Base-by-base conservation (phyloP, 441 rosid species). In the Aquilaria agallochum region DNA sequence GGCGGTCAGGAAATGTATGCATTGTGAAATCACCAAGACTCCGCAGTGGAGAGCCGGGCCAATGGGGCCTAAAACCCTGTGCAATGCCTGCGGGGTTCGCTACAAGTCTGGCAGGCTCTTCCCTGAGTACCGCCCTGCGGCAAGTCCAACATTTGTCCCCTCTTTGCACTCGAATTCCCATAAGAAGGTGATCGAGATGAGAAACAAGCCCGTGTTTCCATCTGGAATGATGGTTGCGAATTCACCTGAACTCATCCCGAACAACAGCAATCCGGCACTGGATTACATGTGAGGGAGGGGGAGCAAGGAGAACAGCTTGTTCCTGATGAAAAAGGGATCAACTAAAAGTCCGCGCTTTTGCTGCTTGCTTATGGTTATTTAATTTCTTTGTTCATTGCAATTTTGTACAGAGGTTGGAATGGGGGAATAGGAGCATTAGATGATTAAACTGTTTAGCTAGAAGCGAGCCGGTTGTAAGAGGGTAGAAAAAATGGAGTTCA, bases 31-130 rank as follows among this genome's bases (percentile, higher is more conserved):
- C 46, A 94, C 97, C 0, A 89, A 89, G 83, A 94, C 97, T 0
- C 99, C 99, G 0, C 99, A 94, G 65, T 94, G 99, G 99, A 82
- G 99, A 72, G 94, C 95, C 9, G 99, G 99, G 2, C 99, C 99
- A 32, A 75, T 87, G 96, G 99, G 99, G 0, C 99, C 95, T 3
- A 94, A 94, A 76, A 87, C 97, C 5, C 96, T 94, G 14, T 89
- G 98, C 80, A 94, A 94, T 27, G 99, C 99, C 1, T 94, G 99
- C 0, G 99, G 99, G 0, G 99, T 94, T n/a, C 90, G 99, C 30
- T 80, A 80, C 76, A 94, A 94, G 66, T 94, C 96, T 0, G 99
- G 99, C 42, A 68, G 99, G 76, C 95, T 94, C 68, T 91, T 85
- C 82, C 99, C 99, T 0, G 99, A 94, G 70, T 94, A 94, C 74